Base-by-base conservation (phyloP, 2,329 filamentous ascomycete species). In the Grosmannia huntii region DNA sequence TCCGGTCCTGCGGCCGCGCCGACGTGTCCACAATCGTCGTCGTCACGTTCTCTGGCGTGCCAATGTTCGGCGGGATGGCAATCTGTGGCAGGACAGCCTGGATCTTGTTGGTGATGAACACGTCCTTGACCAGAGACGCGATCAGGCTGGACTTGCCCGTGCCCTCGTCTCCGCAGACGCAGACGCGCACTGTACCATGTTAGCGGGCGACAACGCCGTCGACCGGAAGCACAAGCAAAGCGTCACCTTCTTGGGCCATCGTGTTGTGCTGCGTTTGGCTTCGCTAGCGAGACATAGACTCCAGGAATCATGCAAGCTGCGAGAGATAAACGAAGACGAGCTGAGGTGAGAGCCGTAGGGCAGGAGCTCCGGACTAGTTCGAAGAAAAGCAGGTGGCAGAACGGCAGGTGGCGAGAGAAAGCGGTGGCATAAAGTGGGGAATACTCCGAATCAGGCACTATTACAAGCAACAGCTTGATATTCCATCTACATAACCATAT, bases 1-100 rank as follows among this genome's bases (percentile, higher is more conserved):
- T 89, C 64, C 94, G 86, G 69, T 99, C 92, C 71, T 96, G 91
- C 0, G 94, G 94, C 11, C 95, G 82, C 44, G 94, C 90, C 38
- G 92, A 97, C 36, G 94, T 99, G 72, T 99, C 94, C 75, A 99
- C 90, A 66, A 99, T 92, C 64, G 90, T 96, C 14, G 94, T 99
- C 54, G 90, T 95, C 69, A 97, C 90, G 79, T 96, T 96, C 66
- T 97, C 91, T 53, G 91, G 91, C 6, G 91, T 96, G 60, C 90
- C 90, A 64, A 96, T 87, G 66, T 86, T 92, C 25, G 92, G 91
- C 48, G 92, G 92, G 44, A 99, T 90, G 28, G 91, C 96, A 64
- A 99, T 95, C 69, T 92, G 89, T 25, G 94, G 94, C 11, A 99
- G 84, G 61, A 97, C 87, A 16, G 91, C 82, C 70, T 96, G 92